Evolutionary conservation across 2,329 filamentous ascomycete species (phyloP).

Genomic region (Stemphylium vesicarium): DNA sequence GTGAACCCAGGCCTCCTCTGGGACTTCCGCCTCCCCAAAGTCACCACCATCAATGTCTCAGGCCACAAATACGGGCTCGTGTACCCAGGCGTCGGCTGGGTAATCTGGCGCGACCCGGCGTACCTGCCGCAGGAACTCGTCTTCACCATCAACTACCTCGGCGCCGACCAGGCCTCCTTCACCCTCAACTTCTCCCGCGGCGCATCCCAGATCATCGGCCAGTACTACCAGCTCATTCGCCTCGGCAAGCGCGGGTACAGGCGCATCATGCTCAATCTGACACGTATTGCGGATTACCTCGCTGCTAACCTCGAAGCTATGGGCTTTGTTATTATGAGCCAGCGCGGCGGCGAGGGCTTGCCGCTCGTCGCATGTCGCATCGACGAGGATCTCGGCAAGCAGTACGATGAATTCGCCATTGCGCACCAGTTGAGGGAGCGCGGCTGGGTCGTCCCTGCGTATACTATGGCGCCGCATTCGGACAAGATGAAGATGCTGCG

Average conservation of each 20-base stretch:
- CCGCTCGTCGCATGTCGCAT: constrained; percentile 91
- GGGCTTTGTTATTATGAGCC: constrained; percentile 88
- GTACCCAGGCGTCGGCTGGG: constrained; percentile 94
- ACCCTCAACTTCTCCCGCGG: constrained; percentile 98
- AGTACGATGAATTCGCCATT: constrained; percentile 62
- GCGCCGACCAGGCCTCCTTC: constrained; percentile 92
- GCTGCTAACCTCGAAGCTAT: constrained; percentile 72
- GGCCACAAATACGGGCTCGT: constrained; percentile 83
- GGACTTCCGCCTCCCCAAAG: constrained; percentile 90
- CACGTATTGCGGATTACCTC: constrained; percentile 87
- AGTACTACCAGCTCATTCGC: constrained; percentile 97
- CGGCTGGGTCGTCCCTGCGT: constrained; percentile 93
- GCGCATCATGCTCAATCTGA: constrained; percentile 92
- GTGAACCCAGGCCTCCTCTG: constrained; percentile 82
- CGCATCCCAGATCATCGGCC: constrained; percentile 90
- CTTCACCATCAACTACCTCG: constrained; percentile 99
- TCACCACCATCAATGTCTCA: constrained; percentile 92
- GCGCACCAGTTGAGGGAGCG: constrained; percentile 86
- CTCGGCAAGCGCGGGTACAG: constrained; percentile 92
- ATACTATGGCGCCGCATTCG: constrained; percentile 94
- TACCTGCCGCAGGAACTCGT: constrained; percentile 79
- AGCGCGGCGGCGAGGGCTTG: constrained; percentile 76
- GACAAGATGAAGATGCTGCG: constrained; percentile 87
- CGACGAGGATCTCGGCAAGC: constrained; percentile 60
- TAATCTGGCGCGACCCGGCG: constrained; percentile 81